These are phyloP conservation scores for Stylonectria norvegica DNA, from an alignment of 2,329 filamentous ascomycete species.

Conservation along the genomic window DNA sequence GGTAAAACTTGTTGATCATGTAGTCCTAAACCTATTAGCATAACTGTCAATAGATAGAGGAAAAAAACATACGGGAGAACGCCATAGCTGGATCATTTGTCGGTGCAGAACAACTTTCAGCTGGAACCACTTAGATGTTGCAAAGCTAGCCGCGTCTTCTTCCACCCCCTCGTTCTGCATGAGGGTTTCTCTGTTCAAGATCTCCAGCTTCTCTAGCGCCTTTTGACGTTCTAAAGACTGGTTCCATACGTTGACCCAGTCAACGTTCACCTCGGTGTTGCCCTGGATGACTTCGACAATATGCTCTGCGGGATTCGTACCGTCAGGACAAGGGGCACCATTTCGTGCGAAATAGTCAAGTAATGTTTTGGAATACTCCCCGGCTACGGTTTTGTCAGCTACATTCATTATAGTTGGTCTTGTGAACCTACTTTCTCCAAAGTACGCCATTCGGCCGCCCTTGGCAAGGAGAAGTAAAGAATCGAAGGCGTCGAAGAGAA, in stretches of 20 bases:
- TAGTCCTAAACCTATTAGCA: constrained; percentile 17
- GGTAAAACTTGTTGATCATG: constrained; percentile 27
- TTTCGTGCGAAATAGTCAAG: constrained; percentile 48
- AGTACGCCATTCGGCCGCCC: constrained; percentile 21
- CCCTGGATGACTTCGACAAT: constrained; percentile 45
- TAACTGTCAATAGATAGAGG: too few species aligned
- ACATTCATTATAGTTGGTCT: not conserved
- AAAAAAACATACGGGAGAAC: constrained; percentile 15
- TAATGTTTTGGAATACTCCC: constrained; percentile 14
- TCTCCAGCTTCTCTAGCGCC: constrained; percentile 42
- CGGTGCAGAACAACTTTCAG: constrained; percentile 33
- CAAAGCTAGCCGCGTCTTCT: constrained; percentile 38
- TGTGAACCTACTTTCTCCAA: constrained; percentile 9
- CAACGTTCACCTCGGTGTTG: constrained; percentile 40
- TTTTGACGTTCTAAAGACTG: constrained; percentile 53
- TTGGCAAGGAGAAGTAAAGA: constrained; percentile 18
- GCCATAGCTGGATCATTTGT: constrained; percentile 23
- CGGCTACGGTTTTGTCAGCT: constrained; percentile 10
- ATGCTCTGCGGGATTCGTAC: constrained; percentile 42
- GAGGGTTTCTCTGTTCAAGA: constrained; percentile 55
- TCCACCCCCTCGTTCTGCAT: not conserved
- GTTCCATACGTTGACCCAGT: constrained; percentile 55
- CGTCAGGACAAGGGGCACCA: constrained; percentile 41
- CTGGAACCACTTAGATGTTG: constrained; percentile 38
- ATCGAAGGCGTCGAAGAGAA: constrained; percentile 20